Base-by-base conservation (phyloP, 495 filamentous ascomycete genomes). In the Penicillium egyptiacum region DNA sequence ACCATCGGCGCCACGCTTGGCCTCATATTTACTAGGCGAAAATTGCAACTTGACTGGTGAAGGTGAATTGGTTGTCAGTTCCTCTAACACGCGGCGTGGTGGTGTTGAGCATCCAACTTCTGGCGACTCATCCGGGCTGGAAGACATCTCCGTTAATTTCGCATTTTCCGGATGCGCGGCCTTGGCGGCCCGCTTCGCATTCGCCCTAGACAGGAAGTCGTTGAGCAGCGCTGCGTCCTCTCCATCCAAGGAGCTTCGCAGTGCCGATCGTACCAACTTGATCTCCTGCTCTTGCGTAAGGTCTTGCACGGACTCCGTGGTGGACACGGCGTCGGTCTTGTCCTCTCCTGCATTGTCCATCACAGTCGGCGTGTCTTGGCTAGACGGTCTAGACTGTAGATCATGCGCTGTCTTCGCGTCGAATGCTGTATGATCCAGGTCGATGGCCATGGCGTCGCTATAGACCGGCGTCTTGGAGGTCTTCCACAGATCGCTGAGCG, bases 151-250 rank as follows among this genome's bases (percentile, higher is more conserved):
- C 40, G 33, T 28, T 14, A 55, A 50, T 19, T 67, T 68, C 9
- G 28, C 50, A 20, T 72, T 64, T 28, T 66, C 58, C 4, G 69
- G 48, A 23, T 43, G 66, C 12, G 68, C 62, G 14, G 68, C 67
- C 60, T 81, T 82, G 59, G 76, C 82, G 28, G 79, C 81, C 59
- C 83, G 84, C 61, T 78, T 86, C 10, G 83, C 80, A 53, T 81
- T 80, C 16, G 83, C 83, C 44, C 79, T 82, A 53, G 75, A 81
- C 30, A 88, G 70, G 62, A 87, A 88, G 48, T 81, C 79, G 58
- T 83, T 84, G 23, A 88, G 75, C 20, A 86, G 60, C 46, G 71
- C 82, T 2, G 83, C 81, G 69, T 87, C 83, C 49, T 84, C 81
- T 57, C 79, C 75, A 50, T 74, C 74, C n/a, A 77, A 58, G 19